Conservation (phyloP, 169 alveolate genomes). For the Perkinsus olseni region DNA sequence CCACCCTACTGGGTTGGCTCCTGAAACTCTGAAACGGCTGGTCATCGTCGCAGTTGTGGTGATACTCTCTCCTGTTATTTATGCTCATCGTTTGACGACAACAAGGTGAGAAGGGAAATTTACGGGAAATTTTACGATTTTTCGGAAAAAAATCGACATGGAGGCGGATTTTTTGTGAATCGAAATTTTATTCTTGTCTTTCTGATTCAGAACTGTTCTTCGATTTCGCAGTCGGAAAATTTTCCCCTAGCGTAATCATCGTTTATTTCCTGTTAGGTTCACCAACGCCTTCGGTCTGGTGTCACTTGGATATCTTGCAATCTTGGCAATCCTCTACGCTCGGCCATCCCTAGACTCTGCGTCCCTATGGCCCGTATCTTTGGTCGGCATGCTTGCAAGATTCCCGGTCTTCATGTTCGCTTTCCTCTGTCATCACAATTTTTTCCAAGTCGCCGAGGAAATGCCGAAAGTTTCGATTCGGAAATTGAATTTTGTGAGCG, state of each 20-base stretch:
- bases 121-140: background rate
- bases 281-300: no score
- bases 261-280: no score
- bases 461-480: no score
- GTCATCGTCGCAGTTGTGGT: background rate
- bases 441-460: no score
- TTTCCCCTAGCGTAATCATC: no score
- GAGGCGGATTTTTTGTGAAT: background rate
- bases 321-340: no score
- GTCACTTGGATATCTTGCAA: no score
- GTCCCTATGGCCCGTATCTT: no score
- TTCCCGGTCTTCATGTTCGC: no score
- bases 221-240: background rate
- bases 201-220: background rate
- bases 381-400: no score
- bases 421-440: no score
- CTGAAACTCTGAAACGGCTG: background rate
- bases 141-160: background rate
- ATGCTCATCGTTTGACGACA: background rate
- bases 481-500: background rate
- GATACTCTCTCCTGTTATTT: background rate
- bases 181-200: background rate
- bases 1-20: background rate
- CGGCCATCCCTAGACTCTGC: no score
- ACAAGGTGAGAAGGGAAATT: background rate